These are phyloP conservation scores for Chalaropsis thielavioides DNA, from an alignment of 2,329 filamentous ascomycete species.

Conservation along the genomic window DNA sequence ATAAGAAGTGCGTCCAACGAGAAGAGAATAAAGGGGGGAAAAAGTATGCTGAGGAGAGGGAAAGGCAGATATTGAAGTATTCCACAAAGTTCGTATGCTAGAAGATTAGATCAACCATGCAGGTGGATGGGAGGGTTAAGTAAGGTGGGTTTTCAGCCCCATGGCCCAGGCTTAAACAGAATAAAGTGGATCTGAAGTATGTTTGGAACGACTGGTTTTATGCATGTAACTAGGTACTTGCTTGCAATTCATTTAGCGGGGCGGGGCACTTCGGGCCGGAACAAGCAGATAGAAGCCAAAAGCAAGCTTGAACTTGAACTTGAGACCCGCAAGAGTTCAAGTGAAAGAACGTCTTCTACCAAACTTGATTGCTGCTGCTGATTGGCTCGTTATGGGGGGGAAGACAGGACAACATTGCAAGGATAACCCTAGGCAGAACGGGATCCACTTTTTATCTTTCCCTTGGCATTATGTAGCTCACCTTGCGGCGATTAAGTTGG, in stretches of 20 bases:
- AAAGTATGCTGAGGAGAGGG: background rate
- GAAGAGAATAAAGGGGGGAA: background rate
- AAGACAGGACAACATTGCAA: background rate
- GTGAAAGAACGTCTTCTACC: no score
- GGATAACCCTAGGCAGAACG: background rate
- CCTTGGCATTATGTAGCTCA: background rate
- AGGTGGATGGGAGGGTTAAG: background rate
- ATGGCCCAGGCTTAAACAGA: background rate
- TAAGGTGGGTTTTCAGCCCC: background rate
- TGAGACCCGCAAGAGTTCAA: background rate
- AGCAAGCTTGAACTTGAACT: no score
- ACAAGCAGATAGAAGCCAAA: no score
- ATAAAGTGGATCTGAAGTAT: background rate
- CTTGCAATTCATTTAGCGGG: background rate
- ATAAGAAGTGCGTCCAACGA: background rate
- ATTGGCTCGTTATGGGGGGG: background rate
- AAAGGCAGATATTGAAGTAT: background rate
- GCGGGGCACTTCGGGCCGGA: background rate
- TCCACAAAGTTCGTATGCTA: background rate
- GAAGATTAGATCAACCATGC: background rate
- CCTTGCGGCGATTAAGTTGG: background rate
- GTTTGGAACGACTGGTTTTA: background rate
- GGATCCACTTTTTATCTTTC: background rate
- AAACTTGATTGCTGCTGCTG: background rate
- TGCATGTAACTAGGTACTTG: background rate